A percentile compares a stretch with the other conserved stretches of the same genome.
These are phyloP conservation scores for Penicillium sp. DNA, from an alignment of 2,329 filamentous ascomycete genomes.

Conservation along the genomic window DNA sequence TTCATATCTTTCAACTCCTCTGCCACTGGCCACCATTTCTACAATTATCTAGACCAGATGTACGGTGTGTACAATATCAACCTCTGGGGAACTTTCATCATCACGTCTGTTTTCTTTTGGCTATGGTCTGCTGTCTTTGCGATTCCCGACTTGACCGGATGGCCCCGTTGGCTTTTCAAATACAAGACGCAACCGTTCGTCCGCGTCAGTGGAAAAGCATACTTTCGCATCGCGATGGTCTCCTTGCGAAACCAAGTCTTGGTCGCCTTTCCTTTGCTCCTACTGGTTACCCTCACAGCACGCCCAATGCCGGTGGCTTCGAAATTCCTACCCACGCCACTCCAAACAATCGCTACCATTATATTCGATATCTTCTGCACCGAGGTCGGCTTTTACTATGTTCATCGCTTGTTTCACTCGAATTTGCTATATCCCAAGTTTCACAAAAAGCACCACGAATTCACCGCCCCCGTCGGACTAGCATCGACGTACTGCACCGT, in stretches of 20 bases:
- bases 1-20: conserved; percentile 2
- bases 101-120: neutral
- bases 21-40: neutral
- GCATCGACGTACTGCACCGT: neutral
- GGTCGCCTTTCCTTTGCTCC: neutral
- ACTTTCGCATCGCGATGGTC: neutral
- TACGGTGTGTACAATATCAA: neutral
- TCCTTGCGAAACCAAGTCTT: neutral
- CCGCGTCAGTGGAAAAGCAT: neutral
- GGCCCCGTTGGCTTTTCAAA: neutral
- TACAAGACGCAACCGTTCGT: neutral
- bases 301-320: neutral
- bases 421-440: neutral
- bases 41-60: neutral
- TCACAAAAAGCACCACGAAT: neutral
- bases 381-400: neutral
- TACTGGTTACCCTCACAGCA: neutral
- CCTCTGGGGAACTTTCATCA: conserved; percentile 1
- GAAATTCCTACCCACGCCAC: neutral
- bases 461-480: neutral
- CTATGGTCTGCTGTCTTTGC: conserved; percentile 1
- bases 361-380: neutral
- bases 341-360: neutral
- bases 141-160: neutral
- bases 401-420: neutral